These are phyloP conservation scores for Monosporascus ibericus DNA, from an alignment of 2,329 filamentous ascomycete genomes.

Conservation along the genomic window DNA sequence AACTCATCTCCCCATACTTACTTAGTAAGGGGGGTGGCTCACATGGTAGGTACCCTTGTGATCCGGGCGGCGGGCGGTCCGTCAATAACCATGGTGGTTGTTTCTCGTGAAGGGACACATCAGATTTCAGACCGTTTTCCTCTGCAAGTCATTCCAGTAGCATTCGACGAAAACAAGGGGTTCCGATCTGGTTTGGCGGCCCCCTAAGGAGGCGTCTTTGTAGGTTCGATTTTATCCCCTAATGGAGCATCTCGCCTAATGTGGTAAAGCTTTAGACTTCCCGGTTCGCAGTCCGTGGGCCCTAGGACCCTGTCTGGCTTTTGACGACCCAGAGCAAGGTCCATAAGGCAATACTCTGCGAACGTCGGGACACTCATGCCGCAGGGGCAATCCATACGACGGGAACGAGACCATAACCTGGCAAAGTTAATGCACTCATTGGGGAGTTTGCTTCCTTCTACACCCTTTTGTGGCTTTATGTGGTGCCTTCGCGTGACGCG, in stretches of 20 bases:
- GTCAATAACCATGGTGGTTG: neutral
- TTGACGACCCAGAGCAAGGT: neutral
- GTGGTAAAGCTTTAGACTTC: neutral
- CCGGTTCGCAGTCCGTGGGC: neutral
- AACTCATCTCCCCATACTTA: neutral
- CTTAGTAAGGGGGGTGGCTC: neutral
- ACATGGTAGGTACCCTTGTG: neutral
- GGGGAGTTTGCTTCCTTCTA: neutral
- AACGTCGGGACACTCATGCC: neutral
- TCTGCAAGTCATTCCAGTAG: neutral
- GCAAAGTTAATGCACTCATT: neutral
- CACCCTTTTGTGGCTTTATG: neutral
- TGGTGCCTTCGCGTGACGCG: neutral
- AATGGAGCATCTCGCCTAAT: neutral
- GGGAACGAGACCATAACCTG: neutral
- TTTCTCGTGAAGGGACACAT: neutral
- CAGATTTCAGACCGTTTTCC: neutral
- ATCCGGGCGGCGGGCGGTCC: neutral
- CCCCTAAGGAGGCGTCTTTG: neutral
- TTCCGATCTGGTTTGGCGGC: neutral
- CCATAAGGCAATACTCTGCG: neutral
- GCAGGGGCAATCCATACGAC: neutral
- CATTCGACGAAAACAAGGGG: neutral
- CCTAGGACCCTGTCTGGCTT: neutral
- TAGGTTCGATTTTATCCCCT: neutral